Evolutionary conservation across 2,329 filamentous ascomycete species (phyloP).

Genomic region (Waltergamsia citrina): DNA sequence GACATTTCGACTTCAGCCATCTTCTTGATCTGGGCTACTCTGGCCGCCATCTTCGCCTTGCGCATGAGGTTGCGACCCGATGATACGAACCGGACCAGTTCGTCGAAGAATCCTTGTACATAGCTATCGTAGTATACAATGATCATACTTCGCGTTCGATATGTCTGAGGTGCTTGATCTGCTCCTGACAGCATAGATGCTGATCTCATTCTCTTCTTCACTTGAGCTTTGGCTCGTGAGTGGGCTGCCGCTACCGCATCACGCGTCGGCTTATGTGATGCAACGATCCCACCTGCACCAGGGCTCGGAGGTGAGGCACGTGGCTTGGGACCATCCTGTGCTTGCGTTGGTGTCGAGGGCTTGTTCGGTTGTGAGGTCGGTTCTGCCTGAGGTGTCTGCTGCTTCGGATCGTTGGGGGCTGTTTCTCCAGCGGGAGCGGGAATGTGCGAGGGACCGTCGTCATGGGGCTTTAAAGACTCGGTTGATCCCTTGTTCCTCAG

Average conservation of each 20-base stretch:
- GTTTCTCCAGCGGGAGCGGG: constrained; percentile 8
- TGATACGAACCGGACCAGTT: constrained; percentile 73
- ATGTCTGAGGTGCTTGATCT: constrained; percentile 39
- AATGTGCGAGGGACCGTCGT: constrained; percentile 25
- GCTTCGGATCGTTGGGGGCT: background rate
- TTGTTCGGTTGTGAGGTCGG: constrained; percentile 1
- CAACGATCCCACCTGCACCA: constrained; percentile 16
- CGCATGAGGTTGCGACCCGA: constrained; percentile 74
- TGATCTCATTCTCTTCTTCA: constrained; percentile 40
- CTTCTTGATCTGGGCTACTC: constrained; percentile 56
- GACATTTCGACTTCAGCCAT: constrained; percentile 50
- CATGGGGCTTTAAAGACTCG: constrained; percentile 40
- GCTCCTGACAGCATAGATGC: constrained; percentile 41
- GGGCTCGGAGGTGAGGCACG: constrained; percentile 18
- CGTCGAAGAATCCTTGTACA: constrained; percentile 74
- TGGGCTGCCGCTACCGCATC: constrained; percentile 36
- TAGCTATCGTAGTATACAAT: constrained; percentile 90
- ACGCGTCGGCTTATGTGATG: constrained; percentile 27
- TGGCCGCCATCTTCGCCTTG: constrained; percentile 77
- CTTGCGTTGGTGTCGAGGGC: constrained; percentile 4
- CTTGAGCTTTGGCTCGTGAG: constrained; percentile 33
- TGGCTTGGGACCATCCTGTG: constrained; percentile 9
- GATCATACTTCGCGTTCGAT: constrained; percentile 65
- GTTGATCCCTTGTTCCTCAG: constrained; percentile 42
- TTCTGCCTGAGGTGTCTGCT: background rate